Evolutionary conservation across 257 asterid species (phyloP).

Genomic region (Rhazya stricta): DNA sequence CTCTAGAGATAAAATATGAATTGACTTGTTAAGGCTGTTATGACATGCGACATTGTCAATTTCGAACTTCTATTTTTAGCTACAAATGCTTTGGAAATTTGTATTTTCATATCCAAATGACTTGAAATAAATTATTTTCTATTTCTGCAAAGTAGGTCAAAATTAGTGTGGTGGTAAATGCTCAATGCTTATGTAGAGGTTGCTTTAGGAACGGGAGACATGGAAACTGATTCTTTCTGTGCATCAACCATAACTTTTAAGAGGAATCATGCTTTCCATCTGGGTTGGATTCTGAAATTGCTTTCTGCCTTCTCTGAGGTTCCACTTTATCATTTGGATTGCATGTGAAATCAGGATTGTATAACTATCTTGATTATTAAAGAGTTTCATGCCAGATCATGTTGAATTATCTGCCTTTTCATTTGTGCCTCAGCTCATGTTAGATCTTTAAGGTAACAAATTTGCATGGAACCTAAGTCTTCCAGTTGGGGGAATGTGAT

Average conservation of each 20-base stretch:
- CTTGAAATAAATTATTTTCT: background rate
- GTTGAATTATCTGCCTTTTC: background rate
- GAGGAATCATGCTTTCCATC: background rate
- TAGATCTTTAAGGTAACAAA: background rate
- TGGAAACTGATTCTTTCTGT: background rate
- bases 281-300: background rate
- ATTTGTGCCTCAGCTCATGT: background rate
- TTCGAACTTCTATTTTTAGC: background rate
- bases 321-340: background rate
- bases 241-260: background rate
- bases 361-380: background rate
- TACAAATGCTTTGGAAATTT: background rate
- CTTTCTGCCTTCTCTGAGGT: background rate
- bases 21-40: background rate
- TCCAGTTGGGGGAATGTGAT: background rate
- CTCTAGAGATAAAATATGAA: background rate
- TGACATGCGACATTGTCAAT: background rate
- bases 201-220: background rate
- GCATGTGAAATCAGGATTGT: background rate
- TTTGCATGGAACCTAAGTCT: background rate
- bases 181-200: background rate
- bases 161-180: background rate
- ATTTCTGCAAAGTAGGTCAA: background rate
- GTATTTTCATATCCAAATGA: background rate
- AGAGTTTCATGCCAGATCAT: background rate